Evolutionary conservation across 345 rosid genomes (phyloP), one percentile per base, ranked within the genome.

Genomic region (Aquilaria yunnanensis): DNA sequence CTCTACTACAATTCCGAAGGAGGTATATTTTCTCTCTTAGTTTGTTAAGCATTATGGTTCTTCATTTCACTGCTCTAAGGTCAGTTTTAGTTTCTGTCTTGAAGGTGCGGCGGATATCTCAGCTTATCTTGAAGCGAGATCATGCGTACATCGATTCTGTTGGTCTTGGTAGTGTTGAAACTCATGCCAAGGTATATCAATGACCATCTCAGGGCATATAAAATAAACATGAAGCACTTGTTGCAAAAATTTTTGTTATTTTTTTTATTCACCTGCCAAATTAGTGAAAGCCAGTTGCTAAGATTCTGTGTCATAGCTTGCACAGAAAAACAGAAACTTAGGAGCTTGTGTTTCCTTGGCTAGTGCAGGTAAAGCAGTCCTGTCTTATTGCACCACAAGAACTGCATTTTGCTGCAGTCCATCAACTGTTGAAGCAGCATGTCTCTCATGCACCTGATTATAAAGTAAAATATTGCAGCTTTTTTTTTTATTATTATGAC

Each of bases 1-100:
- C 72, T 87, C 96, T 30, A 93, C 99, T 50, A 91, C 99, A 71
- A 73, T 95, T 64, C 96, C 96, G 4, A 95, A 87, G 77, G 99
- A 95, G 92, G 97, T 91, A 70, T 57, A 14, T 65, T 54, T 58
- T 52, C 10, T 65, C 51, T 66, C 29, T 56, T 34, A 48, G 32
- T 59, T 75, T 37, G 32, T 33, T 45, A 45, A 51, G 32, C 61
- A 53, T 12, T 50, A 41, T 1, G 12, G 41, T 54, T 57, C 45
- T 4, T 34, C 52, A 47, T 65, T 33, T 68, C 56, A 59, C 61
- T 62, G 8, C 33, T 62, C 30, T 56, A 6, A 55, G 58, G 58
- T 31, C 33, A 32, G 56, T 9, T 33, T 33, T 50, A 1, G 65
- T 60, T 52, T 47, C 67, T 34, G 45, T 57, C 43, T 56, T 63